Conservation (phyloP, 2,329 filamentous ascomycete species). For the Apiospora marii region DNA sequence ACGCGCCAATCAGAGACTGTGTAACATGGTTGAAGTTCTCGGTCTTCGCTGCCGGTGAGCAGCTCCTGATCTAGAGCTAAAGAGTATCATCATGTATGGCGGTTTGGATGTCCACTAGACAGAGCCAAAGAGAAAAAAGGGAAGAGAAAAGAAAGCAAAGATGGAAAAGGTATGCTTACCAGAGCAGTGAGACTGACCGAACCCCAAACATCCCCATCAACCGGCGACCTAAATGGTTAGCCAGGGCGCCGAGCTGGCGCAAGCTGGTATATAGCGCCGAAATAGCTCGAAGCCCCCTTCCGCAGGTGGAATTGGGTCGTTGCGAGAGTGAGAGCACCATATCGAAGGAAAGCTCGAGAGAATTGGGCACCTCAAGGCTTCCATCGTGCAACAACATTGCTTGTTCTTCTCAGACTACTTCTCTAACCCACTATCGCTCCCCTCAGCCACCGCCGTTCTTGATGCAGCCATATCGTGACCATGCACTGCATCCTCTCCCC, state of each 20-base stretch:
- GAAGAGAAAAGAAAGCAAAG: background rate
- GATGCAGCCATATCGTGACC: slow-evolving; percentile 19
- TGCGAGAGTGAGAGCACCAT: slow-evolving; percentile 20
- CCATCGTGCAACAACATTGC: slow-evolving; percentile 29
- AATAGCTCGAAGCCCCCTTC: background rate
- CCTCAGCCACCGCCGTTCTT: slow-evolving; percentile 24
- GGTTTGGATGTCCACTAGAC: background rate
- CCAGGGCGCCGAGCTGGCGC: slow-evolving; percentile 10
- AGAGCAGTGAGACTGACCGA: background rate
- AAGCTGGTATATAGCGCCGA: background rate
- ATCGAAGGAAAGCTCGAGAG: slow-evolving; percentile 21
- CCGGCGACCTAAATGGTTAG: background rate
- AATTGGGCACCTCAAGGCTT: slow-evolving; percentile 22
- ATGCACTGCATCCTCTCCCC: slow-evolving; percentile 19
- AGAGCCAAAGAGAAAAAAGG: background rate
- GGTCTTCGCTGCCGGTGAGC: slow-evolving; percentile 26
- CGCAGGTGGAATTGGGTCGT: slow-evolving; percentile 18
- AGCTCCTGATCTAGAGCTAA: slow-evolving; percentile 32
- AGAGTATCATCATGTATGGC: slow-evolving; percentile 27
- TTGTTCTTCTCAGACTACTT: slow-evolving; percentile 30
- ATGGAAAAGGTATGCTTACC: slow-evolving; percentile 10
- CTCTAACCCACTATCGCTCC: slow-evolving; percentile 26
- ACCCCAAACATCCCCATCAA: background rate
- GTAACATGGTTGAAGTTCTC: slow-evolving; percentile 30
- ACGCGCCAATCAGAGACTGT: slow-evolving; percentile 29